Percentiles rank a stretch among this genome's conserved stretches.
Evolutionary conservation across 208 protist species (phyloP).

Genomic region (Crithidia sp.): DNA sequence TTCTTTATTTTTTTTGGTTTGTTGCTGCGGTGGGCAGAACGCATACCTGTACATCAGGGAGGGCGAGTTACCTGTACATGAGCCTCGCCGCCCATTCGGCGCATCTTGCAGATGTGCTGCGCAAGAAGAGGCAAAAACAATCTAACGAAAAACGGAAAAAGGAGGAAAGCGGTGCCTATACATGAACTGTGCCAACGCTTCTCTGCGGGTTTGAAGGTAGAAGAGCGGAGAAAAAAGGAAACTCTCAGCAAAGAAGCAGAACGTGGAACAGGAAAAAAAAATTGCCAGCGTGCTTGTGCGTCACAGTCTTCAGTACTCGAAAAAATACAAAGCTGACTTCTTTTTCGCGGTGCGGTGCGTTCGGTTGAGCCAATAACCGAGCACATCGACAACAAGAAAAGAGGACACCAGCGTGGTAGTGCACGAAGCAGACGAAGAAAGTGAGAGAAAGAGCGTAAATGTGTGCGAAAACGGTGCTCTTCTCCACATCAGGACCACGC

Average conservation of each 20-base stretch:
- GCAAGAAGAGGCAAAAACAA: not conserved
- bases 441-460: not conserved
- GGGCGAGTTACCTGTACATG: not conserved
- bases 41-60: not conserved
- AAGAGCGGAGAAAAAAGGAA: not conserved
- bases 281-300: too few relatives aligned
- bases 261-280: not conserved
- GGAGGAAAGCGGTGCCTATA: not conserved
- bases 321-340: too few relatives aligned
- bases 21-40: not conserved
- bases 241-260: not conserved
- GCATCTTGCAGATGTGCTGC: not conserved
- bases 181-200: not conserved
- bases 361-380: constrained; percentile 18
- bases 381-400: not conserved
- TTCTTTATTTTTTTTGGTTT: not conserved
- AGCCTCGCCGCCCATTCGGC: not conserved
- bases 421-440: not conserved
- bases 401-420: constrained; percentile 8
- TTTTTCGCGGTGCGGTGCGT: too few relatives aligned
- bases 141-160: not conserved
- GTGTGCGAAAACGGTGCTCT: not conserved
- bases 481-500: not conserved
- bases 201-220: not conserved
- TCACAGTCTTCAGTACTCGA: too few relatives aligned